These are phyloP conservation scores for Rhizopus stolonifer DNA, from an alignment of 371 early-diverging fungal species.

Conservation along the genomic window DNA sequence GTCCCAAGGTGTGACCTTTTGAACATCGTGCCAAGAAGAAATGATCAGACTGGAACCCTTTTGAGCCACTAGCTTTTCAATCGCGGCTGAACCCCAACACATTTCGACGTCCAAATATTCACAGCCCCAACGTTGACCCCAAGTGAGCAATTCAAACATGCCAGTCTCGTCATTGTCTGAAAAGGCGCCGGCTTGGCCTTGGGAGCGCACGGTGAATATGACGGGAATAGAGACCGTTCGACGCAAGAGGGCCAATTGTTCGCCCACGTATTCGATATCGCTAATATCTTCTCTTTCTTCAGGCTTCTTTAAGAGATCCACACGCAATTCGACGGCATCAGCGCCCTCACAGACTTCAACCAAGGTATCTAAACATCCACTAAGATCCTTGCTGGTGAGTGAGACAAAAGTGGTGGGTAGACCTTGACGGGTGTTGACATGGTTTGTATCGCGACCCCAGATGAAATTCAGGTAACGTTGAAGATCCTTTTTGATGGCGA, in stretches of 20 bases:
- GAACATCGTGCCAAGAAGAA: conserved; percentile 89
- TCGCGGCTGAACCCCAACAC: conserved; percentile 35
- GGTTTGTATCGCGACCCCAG: conserved; percentile 51
- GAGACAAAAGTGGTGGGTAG: conserved; percentile 83
- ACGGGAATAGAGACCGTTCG: conserved; percentile 74
- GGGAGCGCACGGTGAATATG: conserved; percentile 90
- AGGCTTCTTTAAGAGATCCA: conserved; percentile 73
- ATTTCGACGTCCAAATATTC: conserved; percentile 95
- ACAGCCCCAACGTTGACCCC: conserved; percentile 85
- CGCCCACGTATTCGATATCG: conserved; percentile 67
- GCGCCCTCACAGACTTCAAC: conserved; percentile 72
- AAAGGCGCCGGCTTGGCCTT: conserved; percentile 87
- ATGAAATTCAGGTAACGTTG: conserved; percentile 66
- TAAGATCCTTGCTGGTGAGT: conserved; percentile 77
- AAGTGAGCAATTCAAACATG: conserved; percentile 65
- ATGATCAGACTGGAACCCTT: conserved; percentile 72
- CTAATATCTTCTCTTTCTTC: conserved; percentile 33
- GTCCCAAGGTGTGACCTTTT: conserved; percentile 67
- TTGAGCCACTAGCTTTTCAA: conserved; percentile 45
- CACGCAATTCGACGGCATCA: conserved; percentile 92
- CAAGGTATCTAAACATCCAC: conserved; percentile 48
- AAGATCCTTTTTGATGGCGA: conserved; percentile 70
- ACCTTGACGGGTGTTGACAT: conserved; percentile 29
- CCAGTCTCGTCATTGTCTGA: conserved; percentile 61
- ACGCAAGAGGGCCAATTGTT: conserved; percentile 79